Base-by-base conservation (phyloP, 495 filamentous ascomycete species). In the Xylaria curta region DNA sequence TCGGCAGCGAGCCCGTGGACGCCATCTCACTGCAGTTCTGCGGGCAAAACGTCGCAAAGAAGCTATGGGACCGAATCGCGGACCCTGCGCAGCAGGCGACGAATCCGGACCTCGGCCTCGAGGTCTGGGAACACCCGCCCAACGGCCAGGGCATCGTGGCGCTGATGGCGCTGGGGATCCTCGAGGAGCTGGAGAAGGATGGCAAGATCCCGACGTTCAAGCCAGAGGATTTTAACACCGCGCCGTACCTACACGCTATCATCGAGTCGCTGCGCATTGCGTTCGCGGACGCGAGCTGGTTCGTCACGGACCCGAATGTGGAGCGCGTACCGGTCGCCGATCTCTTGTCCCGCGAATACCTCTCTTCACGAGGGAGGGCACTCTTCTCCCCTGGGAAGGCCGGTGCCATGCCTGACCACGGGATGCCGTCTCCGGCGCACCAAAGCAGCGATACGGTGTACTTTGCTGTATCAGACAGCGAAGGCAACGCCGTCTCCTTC, bases 61-160 rank as follows among this genome's bases (percentile, higher is more conserved):
- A 63, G 2, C 71, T 83, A 85, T 47, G 82, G 47, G 82, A 76
- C 56, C 73, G 79, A 56, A 76, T 78, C 54, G 63, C 83, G 1
- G 84, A 87, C 72, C 81, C 78, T 1, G 26, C 42, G 56, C 28
- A 38, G 53, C 67, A 79, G 46, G 42, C 19, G 6, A 47, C 49
- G 15, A 31, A 66, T 13, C 62, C 64, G n/a, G 77, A 79, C 63
- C n/a, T 77, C 31, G 77, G 77, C 12, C 70, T 97, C 24, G 90
- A 96, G 75, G 78, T 99, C 2, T 98, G 95, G 95, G 96, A 99
- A 74, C 95, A 97, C 81, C 94, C 96, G 49, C 96, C 96, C n/a
- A 98, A 98, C 82, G 95, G 97, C 0, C 96, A 99, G 80, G 96
- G 96, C 13, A 92, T 99, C 72, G 94, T 98, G 0, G 97, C 96